Evolutionary conservation across 1,139 yeast species (phyloP).

Genomic region (Yamadazyma buinensis): DNA sequence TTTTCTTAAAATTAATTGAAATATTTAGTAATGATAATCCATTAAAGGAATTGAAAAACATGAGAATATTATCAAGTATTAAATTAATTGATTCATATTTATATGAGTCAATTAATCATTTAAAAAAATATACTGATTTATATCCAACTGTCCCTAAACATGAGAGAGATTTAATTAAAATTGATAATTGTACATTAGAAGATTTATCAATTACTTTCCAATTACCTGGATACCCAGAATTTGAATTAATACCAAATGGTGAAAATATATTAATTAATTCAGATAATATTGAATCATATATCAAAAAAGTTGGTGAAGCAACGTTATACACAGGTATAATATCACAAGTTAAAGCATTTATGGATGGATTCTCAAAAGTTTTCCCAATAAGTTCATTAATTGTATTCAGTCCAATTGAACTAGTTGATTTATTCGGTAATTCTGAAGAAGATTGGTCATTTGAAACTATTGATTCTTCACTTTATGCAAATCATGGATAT

Average conservation of each 20-base stretch:
- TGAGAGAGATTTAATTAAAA: constrained; percentile 21
- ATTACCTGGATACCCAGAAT: constrained; percentile 72
- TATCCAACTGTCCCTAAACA: constrained; percentile 17
- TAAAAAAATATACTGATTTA: constrained; percentile 41
- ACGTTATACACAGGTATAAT: constrained; percentile 63
- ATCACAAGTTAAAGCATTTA: constrained; percentile 65
- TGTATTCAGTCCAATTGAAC: constrained; percentile 71
- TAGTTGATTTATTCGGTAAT: constrained; percentile 60
- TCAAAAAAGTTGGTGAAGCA: constrained; percentile 55
- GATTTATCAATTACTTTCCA: constrained; percentile 63
- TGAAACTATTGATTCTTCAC: constrained; percentile 53
- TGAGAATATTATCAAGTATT: constrained; percentile 41
- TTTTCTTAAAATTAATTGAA: constrained; percentile 56
- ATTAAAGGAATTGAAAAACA: constrained; percentile 21
- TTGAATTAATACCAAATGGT: constrained; percentile 60
- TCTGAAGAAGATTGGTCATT: constrained; percentile 86
- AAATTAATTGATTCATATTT: constrained; percentile 55
- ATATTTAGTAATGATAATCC: constrained; percentile 19
- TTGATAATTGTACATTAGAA: constrained; percentile 43
- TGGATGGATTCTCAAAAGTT: constrained; percentile 78
- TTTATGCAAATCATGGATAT: constrained; percentile 92
- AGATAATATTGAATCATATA: constrained; percentile 55
- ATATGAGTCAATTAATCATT: constrained; percentile 55
- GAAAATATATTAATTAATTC: constrained; percentile 44
- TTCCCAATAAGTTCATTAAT: constrained; percentile 74